Evolutionary conservation across 2,329 filamentous ascomycete species (phyloP), one percentile per base, ranked within the genome.

Genomic region (Boeremia exigua): DNA sequence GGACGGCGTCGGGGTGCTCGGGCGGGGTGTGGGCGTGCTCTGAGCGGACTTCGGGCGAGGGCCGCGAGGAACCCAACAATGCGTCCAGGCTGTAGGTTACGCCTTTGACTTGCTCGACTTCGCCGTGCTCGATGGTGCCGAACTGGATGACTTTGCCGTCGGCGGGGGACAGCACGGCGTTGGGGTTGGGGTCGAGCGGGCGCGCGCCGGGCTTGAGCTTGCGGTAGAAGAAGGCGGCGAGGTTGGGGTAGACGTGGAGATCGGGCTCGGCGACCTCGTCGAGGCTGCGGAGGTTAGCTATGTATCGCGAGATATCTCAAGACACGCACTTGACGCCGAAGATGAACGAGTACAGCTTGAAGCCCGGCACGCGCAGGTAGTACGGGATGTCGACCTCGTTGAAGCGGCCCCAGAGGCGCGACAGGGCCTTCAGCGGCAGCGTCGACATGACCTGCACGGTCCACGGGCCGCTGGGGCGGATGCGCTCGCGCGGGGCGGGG

Each of bases 61-160:
- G 30, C 62, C 63, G 44, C 19, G 19, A 23, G 3, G 76, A 76
- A 47, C 95, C 95, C 2, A 99, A 84, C 1, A 99, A 84, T 7
- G 95, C 93, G 73, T 99, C 95, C 50, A 99, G 85, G 63, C 89
- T 96, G 78, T 99, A 99, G 0, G 95, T 99, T 83, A 99, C 95
- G 57, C 95, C 95, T 78, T 99, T 99, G 61, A 99, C 94, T 78
- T 99, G 95, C 75, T 99, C 95, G 38, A 99, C 96, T 70, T 97
- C 92, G 43, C 94, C 93, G 68, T 93, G 87, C 69, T 96, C 89
- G 54, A 99, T 97, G 66, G 87, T 88, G 10, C 95, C 95, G 66
- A 92, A 97, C 68, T 98, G 94, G 25, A 99, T 84, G 40, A 99
- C 84, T 61, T 90, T 89, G 42, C 95, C 95, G 74, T 99, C 95